Conservation (phyloP, 164 flowering plant genomes). For the Stephania japonica region DNA sequence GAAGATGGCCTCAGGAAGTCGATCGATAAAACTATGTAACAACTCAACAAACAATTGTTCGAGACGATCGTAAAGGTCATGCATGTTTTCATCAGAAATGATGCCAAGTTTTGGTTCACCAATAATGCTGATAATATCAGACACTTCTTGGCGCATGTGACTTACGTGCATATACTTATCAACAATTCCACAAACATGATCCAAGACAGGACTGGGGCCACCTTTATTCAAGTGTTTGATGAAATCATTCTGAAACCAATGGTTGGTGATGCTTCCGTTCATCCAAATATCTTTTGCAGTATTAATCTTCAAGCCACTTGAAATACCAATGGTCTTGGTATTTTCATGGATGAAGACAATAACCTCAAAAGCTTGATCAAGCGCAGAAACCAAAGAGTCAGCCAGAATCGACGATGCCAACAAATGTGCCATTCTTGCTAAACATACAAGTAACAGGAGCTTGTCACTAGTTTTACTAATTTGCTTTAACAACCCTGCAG, state of each 20-base stretch:
- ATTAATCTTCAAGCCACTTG: neutral
- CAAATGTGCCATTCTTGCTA: neutral
- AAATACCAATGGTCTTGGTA: neutral
- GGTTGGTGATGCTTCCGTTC: neutral
- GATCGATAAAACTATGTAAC: neutral
- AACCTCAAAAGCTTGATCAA: neutral
- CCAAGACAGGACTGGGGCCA: neutral
- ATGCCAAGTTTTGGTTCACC: neutral
- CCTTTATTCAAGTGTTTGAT: neutral
- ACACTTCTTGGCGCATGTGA: neutral
- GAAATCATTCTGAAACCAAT: neutral
- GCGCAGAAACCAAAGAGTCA: slow-evolving; percentile 2
- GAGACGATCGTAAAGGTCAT: neutral
- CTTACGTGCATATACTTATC: neutral
- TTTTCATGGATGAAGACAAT: neutral
- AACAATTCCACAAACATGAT: neutral
- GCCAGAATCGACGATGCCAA: neutral
- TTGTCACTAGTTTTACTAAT: neutral
- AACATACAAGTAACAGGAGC: neutral
- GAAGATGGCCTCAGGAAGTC: slow-evolving; percentile 4
- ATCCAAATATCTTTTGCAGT: slow-evolving; percentile 5
- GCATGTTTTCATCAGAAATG: no score
- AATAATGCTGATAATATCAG: neutral
- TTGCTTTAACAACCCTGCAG: no score
- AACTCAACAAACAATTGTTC: neutral